Base-by-base conservation (phyloP, 441 rosid genomes). In the Dalechampia spathulata region DNA sequence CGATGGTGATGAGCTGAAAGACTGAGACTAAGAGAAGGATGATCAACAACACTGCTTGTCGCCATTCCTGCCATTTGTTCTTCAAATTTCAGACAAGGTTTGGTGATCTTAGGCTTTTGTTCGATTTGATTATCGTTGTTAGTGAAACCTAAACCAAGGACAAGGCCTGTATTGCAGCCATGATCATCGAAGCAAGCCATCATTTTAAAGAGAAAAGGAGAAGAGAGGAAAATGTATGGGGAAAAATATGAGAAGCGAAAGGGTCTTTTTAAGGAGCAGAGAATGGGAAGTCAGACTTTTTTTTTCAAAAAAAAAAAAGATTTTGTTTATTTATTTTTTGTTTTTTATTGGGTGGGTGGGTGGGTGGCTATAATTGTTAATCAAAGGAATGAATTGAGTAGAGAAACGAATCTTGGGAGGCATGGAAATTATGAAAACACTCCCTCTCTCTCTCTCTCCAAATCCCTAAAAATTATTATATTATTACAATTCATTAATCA, bases 21-120 rank as follows among this genome's bases (percentile, higher is more conserved):
- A 49, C 77, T 79, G 59, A 89, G 68, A 36, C 84, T 82, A 14
- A 89, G 72, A 28, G 79, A 84, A n/a, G 97, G 97, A n/a, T n/a
- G n/a, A n/a, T n/a, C n/a, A n/a, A n/a, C n/a, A n/a, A n/a, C n/a
- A n/a, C n/a, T n/a, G n/a, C n/a, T n/a, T n/a, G n/a, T n/a, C n/a
- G n/a, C n/a, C n/a, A n/a, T n/a, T n/a, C n/a, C n/a, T n/a, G n/a
- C n/a, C n/a, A n/a, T n/a, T n/a, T n/a, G n/a, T n/a, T n/a, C n/a
- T 67, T 62, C 60, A 57, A 57, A 65, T 45, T 37, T 30, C 4
- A 21, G 2, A 38, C 57, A 47, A 19, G 75, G 49, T 43, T 62
- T n/a, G n/a, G n/a, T 72, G 50, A 4, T 12, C 46, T 72, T 70
- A 50, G 67, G 52, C 22, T 57, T 52, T 17, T 45, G 65, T n/a